These are phyloP conservation scores for Senna tora DNA, from an alignment of 306 rosid species.

Conservation along the genomic window DNA sequence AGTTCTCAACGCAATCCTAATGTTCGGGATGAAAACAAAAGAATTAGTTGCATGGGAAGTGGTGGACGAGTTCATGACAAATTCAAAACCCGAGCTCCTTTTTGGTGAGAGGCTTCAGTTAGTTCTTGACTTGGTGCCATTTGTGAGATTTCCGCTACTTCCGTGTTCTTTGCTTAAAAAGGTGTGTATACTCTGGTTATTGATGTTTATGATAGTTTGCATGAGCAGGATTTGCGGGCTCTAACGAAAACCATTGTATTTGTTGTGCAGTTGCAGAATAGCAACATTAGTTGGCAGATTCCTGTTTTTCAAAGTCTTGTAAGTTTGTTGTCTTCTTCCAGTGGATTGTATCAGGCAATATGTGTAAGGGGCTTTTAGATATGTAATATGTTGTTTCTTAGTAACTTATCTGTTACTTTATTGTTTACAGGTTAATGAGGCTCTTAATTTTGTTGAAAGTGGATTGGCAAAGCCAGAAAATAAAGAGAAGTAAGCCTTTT, in stretches of 20 bases:
- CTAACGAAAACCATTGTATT: slow-evolving; percentile 37
- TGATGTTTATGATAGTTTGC: slow-evolving; percentile 20
- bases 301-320: slow-evolving; percentile 58
- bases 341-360: slow-evolving; percentile 12
- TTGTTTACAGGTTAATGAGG: slow-evolving; percentile 69
- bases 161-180: slow-evolving; percentile 69
- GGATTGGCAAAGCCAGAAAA: slow-evolving; percentile 53
- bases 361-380: slow-evolving; percentile 11
- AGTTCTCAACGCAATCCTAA: slow-evolving; percentile 81
- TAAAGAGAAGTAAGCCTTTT: slow-evolving; percentile 62
- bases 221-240: slow-evolving; percentile 22
- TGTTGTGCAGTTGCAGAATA: slow-evolving; percentile 70
- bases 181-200: slow-evolving; percentile 52
- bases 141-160: slow-evolving; percentile 73
- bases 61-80: slow-evolving; percentile 67
- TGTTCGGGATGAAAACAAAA: slow-evolving; percentile 75
- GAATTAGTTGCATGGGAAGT: slow-evolving; percentile 75
- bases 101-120: slow-evolving; percentile 76
- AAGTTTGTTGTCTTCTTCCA: slow-evolving; percentile 46
- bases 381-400: slow-evolving; percentile 25
- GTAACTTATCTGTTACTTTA: slow-evolving; percentile 21
- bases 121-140: slow-evolving; percentile 59
- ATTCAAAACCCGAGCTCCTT: slow-evolving; percentile 66
- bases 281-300: slow-evolving; percentile 64
- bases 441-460: slow-evolving; percentile 51